These are phyloP conservation scores for Lachnellula subtilissima DNA, from an alignment of 2,329 filamentous ascomycete species.

Conservation along the genomic window DNA sequence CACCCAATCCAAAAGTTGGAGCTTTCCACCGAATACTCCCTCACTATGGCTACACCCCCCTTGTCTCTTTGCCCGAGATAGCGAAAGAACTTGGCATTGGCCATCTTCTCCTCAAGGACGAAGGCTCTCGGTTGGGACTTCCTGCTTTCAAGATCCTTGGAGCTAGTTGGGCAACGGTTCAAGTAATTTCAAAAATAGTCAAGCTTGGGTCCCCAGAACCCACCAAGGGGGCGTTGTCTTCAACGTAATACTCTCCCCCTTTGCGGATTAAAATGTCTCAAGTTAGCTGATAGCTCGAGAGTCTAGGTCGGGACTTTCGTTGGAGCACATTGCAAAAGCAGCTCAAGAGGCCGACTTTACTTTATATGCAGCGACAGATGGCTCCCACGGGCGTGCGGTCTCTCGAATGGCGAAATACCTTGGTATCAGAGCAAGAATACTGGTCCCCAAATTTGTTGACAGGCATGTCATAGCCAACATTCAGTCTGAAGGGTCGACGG, in stretches of 20 bases:
- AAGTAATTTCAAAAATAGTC: conserved; percentile 43
- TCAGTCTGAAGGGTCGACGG: conserved; percentile 54
- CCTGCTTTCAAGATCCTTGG: conserved; percentile 78
- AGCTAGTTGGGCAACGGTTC: conserved; percentile 69
- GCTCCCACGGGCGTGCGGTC: conserved; percentile 72
- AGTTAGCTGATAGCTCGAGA: neutral
- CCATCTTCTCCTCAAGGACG: conserved; percentile 64
- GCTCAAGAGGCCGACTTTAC: conserved; percentile 27
- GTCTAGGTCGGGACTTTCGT: neutral
- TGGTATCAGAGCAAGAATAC: conserved; percentile 50
- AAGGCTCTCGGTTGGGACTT: conserved; percentile 62
- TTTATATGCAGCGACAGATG: conserved; percentile 65
- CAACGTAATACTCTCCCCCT: neutral
- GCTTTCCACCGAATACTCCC: neutral
- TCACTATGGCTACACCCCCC: conserved; percentile 6
- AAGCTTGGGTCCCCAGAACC: conserved; percentile 35
- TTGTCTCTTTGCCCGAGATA: conserved; percentile 44
- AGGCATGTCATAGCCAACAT: conserved; percentile 51
- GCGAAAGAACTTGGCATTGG: conserved; percentile 54
- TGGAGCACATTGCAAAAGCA: neutral
- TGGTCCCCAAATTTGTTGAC: conserved; percentile 57
- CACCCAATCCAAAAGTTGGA: neutral
- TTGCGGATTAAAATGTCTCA: neutral
- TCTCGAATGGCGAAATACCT: conserved; percentile 62
- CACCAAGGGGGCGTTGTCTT: neutral